Percentiles rank a stretch among this genome's conserved stretches.
Conservation (phyloP, 306 rosid species). For the Adenanthera pavonina region DNA sequence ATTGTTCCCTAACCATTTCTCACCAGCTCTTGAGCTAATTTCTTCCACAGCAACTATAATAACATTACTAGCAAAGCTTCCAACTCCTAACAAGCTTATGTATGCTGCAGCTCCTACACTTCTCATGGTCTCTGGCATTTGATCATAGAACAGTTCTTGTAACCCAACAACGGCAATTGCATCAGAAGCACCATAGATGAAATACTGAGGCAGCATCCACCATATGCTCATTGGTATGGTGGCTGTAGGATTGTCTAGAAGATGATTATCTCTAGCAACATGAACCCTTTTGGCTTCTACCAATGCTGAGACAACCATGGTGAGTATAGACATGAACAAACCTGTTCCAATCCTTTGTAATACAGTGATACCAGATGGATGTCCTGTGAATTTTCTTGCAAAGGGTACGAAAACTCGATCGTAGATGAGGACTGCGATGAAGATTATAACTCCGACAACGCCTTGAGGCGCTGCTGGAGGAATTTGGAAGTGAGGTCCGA, state of each 20-base stretch:
- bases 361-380: conserved; percentile 63
- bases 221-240: conserved; percentile 62
- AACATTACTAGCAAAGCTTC: conserved; percentile 56
- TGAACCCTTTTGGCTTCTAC: conserved; percentile 64
- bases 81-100: conserved; percentile 59
- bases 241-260: conserved; percentile 54
- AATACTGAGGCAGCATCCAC: conserved; percentile 82
- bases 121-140: conserved; percentile 67
- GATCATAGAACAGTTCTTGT: conserved; percentile 71
- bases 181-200: conserved; percentile 54
- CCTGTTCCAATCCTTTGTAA: conserved; percentile 73
- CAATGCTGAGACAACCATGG: conserved; percentile 59
- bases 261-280: conserved; percentile 45
- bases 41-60: conserved; percentile 50
- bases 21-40: conserved; percentile 38
- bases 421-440: conserved; percentile 58
- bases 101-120: conserved; percentile 81
- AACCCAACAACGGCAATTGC: conserved; percentile 65
- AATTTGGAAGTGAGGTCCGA: background rate
- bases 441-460: conserved; percentile 37
- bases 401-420: conserved; percentile 63
- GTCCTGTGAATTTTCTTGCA: conserved; percentile 46
- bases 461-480: background rate
- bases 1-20: conserved; percentile 62
- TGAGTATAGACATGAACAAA: conserved; percentile 57